Conservation (phyloP, 495 filamentous ascomycete genomes). For the Podospora didyma region DNA sequence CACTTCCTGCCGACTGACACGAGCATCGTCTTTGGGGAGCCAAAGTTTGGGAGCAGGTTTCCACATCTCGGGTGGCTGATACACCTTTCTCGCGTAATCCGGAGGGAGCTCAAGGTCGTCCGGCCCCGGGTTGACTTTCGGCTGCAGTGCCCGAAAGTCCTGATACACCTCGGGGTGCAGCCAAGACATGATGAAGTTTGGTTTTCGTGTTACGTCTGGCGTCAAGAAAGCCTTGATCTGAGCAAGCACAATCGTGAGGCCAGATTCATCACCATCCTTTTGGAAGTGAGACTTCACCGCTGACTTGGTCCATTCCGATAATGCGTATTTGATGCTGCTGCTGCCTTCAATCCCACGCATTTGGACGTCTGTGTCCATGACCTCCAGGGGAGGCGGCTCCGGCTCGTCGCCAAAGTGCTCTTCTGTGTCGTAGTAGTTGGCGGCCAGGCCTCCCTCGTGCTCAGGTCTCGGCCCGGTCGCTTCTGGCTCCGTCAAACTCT, state of each 20-base stretch:
- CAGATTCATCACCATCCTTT: slow-evolving; percentile 15
- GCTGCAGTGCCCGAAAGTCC: slow-evolving; percentile 59
- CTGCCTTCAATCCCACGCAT: slow-evolving; percentile 31
- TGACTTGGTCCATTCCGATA: slow-evolving; percentile 16
- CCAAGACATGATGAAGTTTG: slow-evolving; percentile 50
- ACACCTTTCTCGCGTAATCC: slow-evolving; percentile 55
- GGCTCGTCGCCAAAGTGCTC: slow-evolving; percentile 27
- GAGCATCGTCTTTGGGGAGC: slow-evolving; percentile 65
- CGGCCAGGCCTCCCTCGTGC: slow-evolving; percentile 19
- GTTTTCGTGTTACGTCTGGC: slow-evolving; percentile 18
- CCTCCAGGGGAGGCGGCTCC: slow-evolving; percentile 14
- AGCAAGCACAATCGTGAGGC: slow-evolving; percentile 19
- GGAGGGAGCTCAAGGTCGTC: slow-evolving; percentile 43
- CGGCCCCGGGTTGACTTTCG: slow-evolving; percentile 45
- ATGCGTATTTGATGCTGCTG: slow-evolving; percentile 23
- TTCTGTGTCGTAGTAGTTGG: slow-evolving; percentile 38
- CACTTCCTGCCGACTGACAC: slow-evolving; percentile 61
- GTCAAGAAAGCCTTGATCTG: slow-evolving; percentile 21
- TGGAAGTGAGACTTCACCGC: slow-evolving; percentile 14
- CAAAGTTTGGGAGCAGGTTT: slow-evolving; percentile 57
- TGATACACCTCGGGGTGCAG: slow-evolving; percentile 63
- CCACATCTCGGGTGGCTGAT: slow-evolving; percentile 64
- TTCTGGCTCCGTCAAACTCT: slow-evolving; percentile 24
- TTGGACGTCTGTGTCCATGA: slow-evolving; percentile 28
- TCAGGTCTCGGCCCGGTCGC: slow-evolving; percentile 8